phyloP scores from a whole-genome alignment of 2,329 filamentous ascomycete genomes.

The Fusarium drepaniforme region DNA sequence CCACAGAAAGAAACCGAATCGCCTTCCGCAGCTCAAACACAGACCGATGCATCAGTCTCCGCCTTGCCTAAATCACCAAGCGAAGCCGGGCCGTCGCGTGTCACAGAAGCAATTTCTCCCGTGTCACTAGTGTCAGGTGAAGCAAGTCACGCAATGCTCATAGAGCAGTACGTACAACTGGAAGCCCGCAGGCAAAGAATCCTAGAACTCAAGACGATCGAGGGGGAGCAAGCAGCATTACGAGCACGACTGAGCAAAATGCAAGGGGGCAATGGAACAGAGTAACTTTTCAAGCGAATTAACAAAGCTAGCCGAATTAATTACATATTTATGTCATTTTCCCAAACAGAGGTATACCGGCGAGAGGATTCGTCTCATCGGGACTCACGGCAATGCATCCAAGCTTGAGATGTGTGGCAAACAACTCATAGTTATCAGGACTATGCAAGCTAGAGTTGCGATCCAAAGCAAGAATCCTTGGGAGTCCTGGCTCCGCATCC shows the following conservation, averaged over 20 bases:
- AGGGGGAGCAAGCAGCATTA: not conserved
- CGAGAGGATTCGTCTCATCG: not conserved
- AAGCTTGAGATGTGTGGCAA: conserved; percentile 1
- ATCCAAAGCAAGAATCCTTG: not conserved
- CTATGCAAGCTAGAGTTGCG: conserved; percentile 1
- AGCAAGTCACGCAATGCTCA: not conserved
- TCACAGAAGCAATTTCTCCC: not conserved
- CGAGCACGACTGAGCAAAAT: not conserved
- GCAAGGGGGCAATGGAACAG: not conserved
- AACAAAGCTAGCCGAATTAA: not conserved
- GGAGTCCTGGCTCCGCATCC: not conserved
- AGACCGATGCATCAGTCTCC: not conserved
- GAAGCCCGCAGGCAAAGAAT: not conserved
- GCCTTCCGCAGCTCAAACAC: not conserved
- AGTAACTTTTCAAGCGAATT: not conserved
- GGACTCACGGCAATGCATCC: not conserved
- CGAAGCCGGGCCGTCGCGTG: not conserved
- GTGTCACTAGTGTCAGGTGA: not conserved
- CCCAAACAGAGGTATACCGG: not conserved
- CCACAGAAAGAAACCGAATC: not conserved
- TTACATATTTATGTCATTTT: not conserved
- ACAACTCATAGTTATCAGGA: conserved; percentile 6
- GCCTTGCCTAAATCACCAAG: not conserved
- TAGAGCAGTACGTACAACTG: not conserved
- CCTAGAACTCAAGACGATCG: not conserved